Evolutionary conservation across 352 stramenopile species (phyloP), one percentile per base, ranked within the genome.

Genomic region (Phytophthora fragariae): DNA sequence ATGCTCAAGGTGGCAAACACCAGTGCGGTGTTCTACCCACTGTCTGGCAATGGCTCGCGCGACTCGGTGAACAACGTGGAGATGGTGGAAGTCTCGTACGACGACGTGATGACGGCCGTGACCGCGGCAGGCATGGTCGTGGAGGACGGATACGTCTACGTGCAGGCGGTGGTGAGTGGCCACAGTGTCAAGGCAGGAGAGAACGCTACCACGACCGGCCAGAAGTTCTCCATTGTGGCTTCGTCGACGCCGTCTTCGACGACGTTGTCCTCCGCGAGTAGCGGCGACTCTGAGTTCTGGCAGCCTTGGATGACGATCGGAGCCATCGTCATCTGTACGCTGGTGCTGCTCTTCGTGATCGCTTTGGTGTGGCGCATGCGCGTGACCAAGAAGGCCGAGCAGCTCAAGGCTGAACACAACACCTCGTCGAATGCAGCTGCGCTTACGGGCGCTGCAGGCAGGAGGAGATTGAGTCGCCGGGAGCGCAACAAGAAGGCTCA

Each of bases 291-390:
- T 2, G 55, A 46, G 3, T 92, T 92, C 68, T 93, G 84, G 86
- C 81, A 93, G 70, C 84, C 86, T 15, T 93, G 86, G 86, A 93
- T 93, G 84, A 91, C 80, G 15, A 85, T 93, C 61, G 86, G 81
- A 17, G 72, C 77, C 2, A 75, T 92, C 46, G 68, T 92, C 10
- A 72, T 86, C 1, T 83, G 76, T 4, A 89, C 77, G 7, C 33
- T 93, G 2, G 66, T 68, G 15, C 33, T 90, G 53, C 70, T 93
- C n/a, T 83, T 91, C 33, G 57, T 84, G 21, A 88, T 92, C 35
- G 83, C 80, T 2, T 60, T 89, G 41, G 56, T 72, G 9, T 92
- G 84, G 83, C 83, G 81, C 21, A 64, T 88, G 68, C 81, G 72
- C 5, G 60, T 76, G 29, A 75, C 62, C 11, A 79, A 57, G 65